Conservation (phyloP, 1,284 basidiomycete genomes). For the Tilletia setariae region DNA sequence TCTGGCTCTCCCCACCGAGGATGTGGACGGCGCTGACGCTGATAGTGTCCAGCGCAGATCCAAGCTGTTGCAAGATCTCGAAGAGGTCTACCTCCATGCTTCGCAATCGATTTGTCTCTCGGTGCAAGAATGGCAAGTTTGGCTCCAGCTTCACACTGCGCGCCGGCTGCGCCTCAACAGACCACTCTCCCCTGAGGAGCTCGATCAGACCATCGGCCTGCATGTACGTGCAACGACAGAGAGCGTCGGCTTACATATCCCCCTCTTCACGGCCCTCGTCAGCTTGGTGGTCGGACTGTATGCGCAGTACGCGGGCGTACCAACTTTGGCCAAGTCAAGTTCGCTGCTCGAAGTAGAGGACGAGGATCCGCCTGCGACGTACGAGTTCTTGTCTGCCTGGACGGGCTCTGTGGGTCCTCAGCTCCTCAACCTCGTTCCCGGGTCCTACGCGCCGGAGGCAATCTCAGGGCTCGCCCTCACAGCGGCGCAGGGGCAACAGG, state of each 20-base stretch:
- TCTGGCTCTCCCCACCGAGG: not conserved
- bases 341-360: not conserved
- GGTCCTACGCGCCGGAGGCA: not conserved
- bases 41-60: not conserved
- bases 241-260: not conserved
- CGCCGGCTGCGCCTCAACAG: not conserved
- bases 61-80: constrained; percentile 7
- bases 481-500: not conserved
- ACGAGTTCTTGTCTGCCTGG: not conserved
- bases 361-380: not conserved
- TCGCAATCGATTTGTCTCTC: not conserved
- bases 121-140: not conserved
- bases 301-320: not conserved
- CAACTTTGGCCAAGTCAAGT: not conserved
- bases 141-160: not conserved
- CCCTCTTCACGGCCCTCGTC: not conserved
- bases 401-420: not conserved
- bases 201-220: not conserved
- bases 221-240: not conserved
- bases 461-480: not conserved
- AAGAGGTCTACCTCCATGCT: not conserved
- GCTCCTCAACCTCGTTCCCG: not conserved
- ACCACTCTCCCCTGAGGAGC: not conserved
- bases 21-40: not conserved
- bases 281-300: not conserved